Percentiles rank a stretch among this genome's conserved stretches.
Conservation (phyloP, 495 filamentous ascomycete genomes). For the Tuber borchii region DNA sequence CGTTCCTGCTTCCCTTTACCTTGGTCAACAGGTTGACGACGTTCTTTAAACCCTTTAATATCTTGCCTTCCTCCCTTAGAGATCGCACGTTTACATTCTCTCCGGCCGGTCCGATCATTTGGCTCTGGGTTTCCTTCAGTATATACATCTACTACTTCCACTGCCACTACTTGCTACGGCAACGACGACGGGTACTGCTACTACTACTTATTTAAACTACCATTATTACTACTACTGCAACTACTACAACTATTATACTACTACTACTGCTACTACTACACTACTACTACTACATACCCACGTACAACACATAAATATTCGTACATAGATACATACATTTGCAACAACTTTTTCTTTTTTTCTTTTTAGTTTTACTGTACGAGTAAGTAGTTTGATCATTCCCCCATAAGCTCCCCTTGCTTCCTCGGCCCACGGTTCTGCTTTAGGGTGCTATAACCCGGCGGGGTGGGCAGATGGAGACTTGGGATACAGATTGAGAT, state of each 20-base stretch:
- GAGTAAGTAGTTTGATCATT: conserved; percentile 4
- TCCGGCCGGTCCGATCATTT: conserved; percentile 32
- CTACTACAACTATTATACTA: not conserved
- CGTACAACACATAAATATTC: not conserved
- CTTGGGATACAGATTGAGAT: conserved; percentile 30
- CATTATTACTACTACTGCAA: not conserved
- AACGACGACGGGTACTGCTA: not conserved
- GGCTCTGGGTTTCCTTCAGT: conserved; percentile 19
- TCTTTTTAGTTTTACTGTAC: conserved; percentile 8
- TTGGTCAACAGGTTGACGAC: conserved; percentile 37
- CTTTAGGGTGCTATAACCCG: conserved; percentile 36
- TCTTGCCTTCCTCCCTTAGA: conserved; percentile 10
- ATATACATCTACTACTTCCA: not conserved
- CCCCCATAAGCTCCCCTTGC: conserved; percentile 23
- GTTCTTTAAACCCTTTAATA: conserved; percentile 36
- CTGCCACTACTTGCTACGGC: not conserved
- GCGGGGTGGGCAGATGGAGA: conserved; percentile 14
- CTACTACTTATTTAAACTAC: not conserved
- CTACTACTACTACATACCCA: not conserved
- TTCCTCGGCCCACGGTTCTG: conserved; percentile 34
- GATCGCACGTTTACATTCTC: conserved; percentile 30
- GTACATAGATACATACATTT: conserved; percentile 31
- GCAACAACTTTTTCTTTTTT: conserved; percentile 17
- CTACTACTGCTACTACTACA: not conserved
- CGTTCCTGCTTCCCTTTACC: conserved; percentile 5